Conservation (phyloP, 139 green algal species). For the Diplosphaera chodatii region DNA sequence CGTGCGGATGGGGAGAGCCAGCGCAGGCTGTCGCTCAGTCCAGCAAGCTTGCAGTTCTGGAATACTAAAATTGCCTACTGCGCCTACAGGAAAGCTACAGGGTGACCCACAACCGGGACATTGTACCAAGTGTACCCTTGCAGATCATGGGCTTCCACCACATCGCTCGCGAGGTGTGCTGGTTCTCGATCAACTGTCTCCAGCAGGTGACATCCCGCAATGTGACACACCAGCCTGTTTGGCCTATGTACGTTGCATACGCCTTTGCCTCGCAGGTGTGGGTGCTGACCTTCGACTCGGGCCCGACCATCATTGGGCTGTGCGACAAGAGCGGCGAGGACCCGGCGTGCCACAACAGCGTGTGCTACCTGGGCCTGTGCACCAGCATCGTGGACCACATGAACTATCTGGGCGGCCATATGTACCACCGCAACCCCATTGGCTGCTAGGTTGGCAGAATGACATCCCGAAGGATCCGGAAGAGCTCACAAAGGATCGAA, state of each 20-base stretch:
- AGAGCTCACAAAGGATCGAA: too few relatives aligned
- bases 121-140: constrained; percentile 76
- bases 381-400: constrained; percentile 74
- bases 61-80: too few relatives aligned
- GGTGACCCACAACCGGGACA: constrained; percentile 85
- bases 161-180: constrained; percentile 47
- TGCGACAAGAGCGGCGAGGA: constrained; percentile 80
- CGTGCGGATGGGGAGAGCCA: too few relatives aligned
- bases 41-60: too few relatives aligned
- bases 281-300: constrained; percentile 49
- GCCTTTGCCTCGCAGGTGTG: constrained; percentile 34
- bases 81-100: constrained; percentile 49
- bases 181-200: too few relatives aligned
- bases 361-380: constrained; percentile 79
- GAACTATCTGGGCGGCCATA: constrained; percentile 57
- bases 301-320: constrained; percentile 31
- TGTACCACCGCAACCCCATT: constrained; percentile 45
- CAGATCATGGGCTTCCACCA: constrained; percentile 70
- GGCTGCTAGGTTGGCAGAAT: too few relatives aligned
- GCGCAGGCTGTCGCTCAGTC: too few relatives aligned
- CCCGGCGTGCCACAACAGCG: constrained; percentile 71
- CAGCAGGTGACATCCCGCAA: too few relatives aligned
- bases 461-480: too few relatives aligned
- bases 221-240: too few relatives aligned
- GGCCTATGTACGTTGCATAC: too few relatives aligned